Base-by-base conservation (phyloP, 1,139 yeast species). In the Protomyces inouyei region DNA sequence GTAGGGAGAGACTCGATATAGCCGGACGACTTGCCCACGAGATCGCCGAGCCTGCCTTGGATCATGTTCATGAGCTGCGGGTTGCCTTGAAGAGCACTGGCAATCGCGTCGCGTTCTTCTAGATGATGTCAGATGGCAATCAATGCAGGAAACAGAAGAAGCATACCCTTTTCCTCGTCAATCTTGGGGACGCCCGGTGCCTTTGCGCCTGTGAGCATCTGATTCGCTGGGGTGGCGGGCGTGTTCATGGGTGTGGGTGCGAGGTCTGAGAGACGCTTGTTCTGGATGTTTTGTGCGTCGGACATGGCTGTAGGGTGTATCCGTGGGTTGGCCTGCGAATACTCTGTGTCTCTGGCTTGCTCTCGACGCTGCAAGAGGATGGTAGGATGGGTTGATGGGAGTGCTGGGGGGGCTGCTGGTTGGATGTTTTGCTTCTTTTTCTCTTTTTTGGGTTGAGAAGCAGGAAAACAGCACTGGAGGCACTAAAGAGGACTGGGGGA, bases 211-310 rank as follows among this genome's bases (percentile, higher is more conserved):
- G 82, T 85, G 74, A 88, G 80, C 75, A 85, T 91, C 60, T 93
- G 87, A 68, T 85, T 85, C 56, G 89, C 83, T 52, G 88, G 88
- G 37, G 96, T 86, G 3, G 98, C 88, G 28, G 99, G 99, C 1
- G 99, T 93, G 80, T 93, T 93, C 75, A 95, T 98, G 12, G 99
- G 99, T 1, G 99, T 93, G 60, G 99, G 98, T 3, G 98, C 98
- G 37, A 91, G 85, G 74, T 88, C 90, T 73, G 87, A 86, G 70
- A 84, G 77, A 73, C 85, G 76, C 78, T 81, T 74, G 72, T 72
- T 76, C 77, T 84, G 84, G 74, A 85, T 85, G 52, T 60, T 60
- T 43, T 57, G 52, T 40, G 52, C 56, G 48, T 43, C 48, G 16
- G 48, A 43, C 48, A 43, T 43, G 48, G 48, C 23, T 18, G 21